Evolutionary conservation across 192 early-diverging fungal genomes (phyloP).

Genomic region (Spizellomyces punctatus): DNA sequence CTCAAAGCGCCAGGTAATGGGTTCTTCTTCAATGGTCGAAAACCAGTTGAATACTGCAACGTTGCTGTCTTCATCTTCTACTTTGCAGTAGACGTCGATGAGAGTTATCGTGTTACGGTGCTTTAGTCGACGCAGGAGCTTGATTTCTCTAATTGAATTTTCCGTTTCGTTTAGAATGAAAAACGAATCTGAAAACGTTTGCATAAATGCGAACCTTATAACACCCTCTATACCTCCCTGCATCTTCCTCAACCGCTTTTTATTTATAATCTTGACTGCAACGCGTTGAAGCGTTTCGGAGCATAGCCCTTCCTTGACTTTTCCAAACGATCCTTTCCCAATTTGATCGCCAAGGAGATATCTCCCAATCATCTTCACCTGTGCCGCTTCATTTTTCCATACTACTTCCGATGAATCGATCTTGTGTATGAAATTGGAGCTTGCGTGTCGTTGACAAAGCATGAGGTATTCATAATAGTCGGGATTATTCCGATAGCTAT

Average conservation of each 20-base stretch:
- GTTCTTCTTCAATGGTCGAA: conserved; percentile 57
- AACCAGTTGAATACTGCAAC: conserved; percentile 60
- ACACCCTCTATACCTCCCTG: conserved; percentile 51
- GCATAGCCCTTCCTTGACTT: conserved; percentile 64
- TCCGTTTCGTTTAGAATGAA: conserved; percentile 7
- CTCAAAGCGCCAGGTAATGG: conserved; percentile 55
- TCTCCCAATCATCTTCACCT: conserved; percentile 56
- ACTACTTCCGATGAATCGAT: conserved; percentile 58
- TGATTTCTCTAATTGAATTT: conserved; percentile 48
- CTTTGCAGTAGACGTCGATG: conserved; percentile 63
- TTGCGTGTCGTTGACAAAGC: conserved; percentile 51
- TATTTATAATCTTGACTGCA: conserved; percentile 61
- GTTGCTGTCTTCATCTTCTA: conserved; percentile 57
- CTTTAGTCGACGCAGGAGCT: conserved; percentile 49
- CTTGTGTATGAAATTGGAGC: conserved; percentile 61
- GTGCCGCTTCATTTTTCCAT: conserved; percentile 42
- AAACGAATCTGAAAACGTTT: conserved; percentile 22
- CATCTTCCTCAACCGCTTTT: conserved; percentile 60
- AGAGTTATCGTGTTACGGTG: conserved; percentile 55
- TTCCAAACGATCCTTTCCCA: conserved; percentile 62
- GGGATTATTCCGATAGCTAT: conserved; percentile 36
- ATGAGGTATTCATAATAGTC: conserved; percentile 62
- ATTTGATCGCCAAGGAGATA: conserved; percentile 62
- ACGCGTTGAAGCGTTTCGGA: conserved; percentile 58
- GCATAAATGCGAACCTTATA: conserved; percentile 1